Conservation (phyloP, 768 basidiomycete species). For the Leccinum pellstonianum region DNA sequence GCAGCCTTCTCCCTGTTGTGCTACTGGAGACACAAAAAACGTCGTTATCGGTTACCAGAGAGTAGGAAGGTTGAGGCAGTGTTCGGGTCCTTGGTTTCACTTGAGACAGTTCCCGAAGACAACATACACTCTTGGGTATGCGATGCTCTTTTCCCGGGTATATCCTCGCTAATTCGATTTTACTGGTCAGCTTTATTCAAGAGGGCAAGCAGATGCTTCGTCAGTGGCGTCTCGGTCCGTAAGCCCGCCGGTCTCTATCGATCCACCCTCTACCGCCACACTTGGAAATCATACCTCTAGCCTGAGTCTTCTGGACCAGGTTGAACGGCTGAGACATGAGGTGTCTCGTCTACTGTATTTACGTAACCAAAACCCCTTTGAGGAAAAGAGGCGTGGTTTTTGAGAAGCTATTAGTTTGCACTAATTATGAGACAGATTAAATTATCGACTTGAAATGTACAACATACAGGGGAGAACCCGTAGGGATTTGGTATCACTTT, state of each 20-base stretch:
- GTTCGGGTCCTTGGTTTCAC: not conserved
- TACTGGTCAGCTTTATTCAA: not conserved
- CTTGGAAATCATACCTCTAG: not conserved
- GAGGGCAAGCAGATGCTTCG: not conserved
- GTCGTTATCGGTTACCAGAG: not conserved
- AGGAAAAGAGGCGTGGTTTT: not conserved
- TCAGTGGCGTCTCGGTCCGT: not conserved
- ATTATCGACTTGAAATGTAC: not conserved
- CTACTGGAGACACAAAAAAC: slow-evolving; percentile 1
- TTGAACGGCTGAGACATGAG: not conserved
- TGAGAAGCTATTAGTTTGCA: not conserved
- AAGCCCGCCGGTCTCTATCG: not conserved
- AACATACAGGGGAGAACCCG: not conserved
- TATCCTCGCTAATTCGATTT: not conserved
- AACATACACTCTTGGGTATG: not conserved
- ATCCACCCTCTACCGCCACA: not conserved
- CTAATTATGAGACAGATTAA: not conserved
- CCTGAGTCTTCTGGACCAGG: not conserved
- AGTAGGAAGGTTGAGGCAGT: not conserved
- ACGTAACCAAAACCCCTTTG: not conserved
- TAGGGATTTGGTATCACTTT: not conserved
- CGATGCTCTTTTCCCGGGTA: not conserved
- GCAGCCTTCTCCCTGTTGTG: slow-evolving; percentile 1
- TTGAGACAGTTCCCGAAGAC: not conserved
- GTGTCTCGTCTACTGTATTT: not conserved